Evolutionary conservation across 2,329 filamentous ascomycete genomes (phyloP).

Genomic region (Aspergillus neotritici): DNA sequence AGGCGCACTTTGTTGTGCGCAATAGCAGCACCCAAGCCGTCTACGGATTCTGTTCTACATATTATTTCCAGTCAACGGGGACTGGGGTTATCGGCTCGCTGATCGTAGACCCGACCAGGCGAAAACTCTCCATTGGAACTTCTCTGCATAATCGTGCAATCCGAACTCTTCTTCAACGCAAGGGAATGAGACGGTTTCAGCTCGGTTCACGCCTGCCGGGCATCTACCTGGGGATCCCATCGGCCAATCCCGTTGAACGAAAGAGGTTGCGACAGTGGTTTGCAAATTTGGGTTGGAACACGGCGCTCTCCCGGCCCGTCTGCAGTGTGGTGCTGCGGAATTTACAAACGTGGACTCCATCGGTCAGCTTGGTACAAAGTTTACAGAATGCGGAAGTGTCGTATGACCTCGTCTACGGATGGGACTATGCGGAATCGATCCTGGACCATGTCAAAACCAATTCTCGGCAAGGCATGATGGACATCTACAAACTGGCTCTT

Average conservation of each 20-base stretch:
- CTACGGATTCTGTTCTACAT: slow-evolving; percentile 89
- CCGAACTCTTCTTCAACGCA: slow-evolving; percentile 64
- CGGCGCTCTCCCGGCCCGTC: slow-evolving; percentile 55
- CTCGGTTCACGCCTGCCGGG: slow-evolving; percentile 75
- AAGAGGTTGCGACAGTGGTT: slow-evolving; percentile 73
- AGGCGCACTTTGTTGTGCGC: slow-evolving; percentile 84
- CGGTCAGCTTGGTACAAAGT: slow-evolving; percentile 68
- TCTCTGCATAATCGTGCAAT: slow-evolving; percentile 84
- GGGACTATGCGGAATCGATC: slow-evolving; percentile 68
- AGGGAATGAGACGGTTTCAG: slow-evolving; percentile 71
- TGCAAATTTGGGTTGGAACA: slow-evolving; percentile 83
- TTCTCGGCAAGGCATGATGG: slow-evolving; percentile 69
- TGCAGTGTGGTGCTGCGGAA: slow-evolving; percentile 70
- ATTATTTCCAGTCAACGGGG: slow-evolving; percentile 64
- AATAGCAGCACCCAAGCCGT: slow-evolving; percentile 88
- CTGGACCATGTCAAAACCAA: slow-evolving; percentile 68
- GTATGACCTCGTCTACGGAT: slow-evolving; percentile 78
- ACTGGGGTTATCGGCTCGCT: slow-evolving; percentile 75
- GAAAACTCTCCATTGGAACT: slow-evolving; percentile 83
- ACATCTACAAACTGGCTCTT: slow-evolving; percentile 73
- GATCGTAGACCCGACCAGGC: slow-evolving; percentile 81
- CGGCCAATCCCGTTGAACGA: slow-evolving; percentile 55
- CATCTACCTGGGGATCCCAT: slow-evolving; percentile 81
- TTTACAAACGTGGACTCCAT: slow-evolving; percentile 66
- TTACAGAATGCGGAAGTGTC: slow-evolving; percentile 67